A percentile compares a stretch with the other conserved stretches of the same genome.
phyloP scores from a whole-genome alignment of 306 rosid genomes.

The Castanospermum australe region DNA sequence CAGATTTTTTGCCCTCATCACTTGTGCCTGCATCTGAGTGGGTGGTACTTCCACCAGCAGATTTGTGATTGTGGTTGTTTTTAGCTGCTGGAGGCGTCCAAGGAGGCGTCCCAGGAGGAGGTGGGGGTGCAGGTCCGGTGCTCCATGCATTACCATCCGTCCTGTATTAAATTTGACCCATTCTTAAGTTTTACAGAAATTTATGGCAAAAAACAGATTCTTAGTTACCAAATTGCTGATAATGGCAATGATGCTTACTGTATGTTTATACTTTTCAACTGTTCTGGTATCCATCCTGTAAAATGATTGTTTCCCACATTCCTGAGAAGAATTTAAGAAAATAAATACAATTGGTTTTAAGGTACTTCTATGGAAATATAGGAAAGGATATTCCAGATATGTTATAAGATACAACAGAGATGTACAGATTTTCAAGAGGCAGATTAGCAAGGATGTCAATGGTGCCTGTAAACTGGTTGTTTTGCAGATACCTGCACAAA shows the following conservation, averaged over 20 bases:
- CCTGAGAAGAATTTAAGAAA: conserved; percentile 53
- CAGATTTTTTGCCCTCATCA: conserved; percentile 56
- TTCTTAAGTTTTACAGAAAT: conserved; percentile 28
- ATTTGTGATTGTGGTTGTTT: conserved; percentile 47
- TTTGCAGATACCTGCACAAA: conserved; percentile 70
- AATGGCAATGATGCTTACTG: conserved; percentile 54
- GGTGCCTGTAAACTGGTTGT: conserved; percentile 86
- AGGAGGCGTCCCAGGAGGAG: conserved; percentile 82
- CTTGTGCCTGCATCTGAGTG: conserved; percentile 37
- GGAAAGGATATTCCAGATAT: conserved; percentile 9
- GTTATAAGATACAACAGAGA: conserved; percentile 29
- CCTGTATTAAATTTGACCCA: conserved; percentile 46
- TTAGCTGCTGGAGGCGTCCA: conserved; percentile 51
- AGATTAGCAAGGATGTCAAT: conserved; percentile 83
- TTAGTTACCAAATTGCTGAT: conserved; percentile 19
- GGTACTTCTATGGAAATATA: conserved; percentile 22
- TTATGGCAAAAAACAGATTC: conserved; percentile 11
- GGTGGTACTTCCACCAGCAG: conserved; percentile 48
- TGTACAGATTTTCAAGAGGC: conserved; percentile 77
- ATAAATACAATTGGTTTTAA: conserved; percentile 18
- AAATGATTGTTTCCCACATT: conserved; percentile 83
- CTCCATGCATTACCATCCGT: conserved; percentile 76
- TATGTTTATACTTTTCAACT: conserved; percentile 63
- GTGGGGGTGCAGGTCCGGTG: conserved; percentile 91
- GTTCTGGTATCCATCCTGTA: conserved; percentile 89